Base-by-base conservation (phyloP, 2,329 filamentous ascomycete genomes). In the Lecanicillium sp. region DNA sequence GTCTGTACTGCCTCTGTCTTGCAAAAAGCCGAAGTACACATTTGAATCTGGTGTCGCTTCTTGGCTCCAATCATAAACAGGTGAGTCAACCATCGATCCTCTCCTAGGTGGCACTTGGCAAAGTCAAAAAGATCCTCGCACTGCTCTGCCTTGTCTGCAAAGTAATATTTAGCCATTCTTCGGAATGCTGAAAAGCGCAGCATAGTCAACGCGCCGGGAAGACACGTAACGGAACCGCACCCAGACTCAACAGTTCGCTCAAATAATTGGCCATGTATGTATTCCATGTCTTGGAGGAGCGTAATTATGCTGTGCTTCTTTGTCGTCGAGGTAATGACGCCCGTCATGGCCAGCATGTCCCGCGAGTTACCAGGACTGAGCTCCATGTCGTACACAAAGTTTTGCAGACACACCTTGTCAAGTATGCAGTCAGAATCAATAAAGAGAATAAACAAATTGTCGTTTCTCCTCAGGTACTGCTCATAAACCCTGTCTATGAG, bases 351-450 rank as follows among this genome's bases (percentile, higher is more conserved):
- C 54, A 96, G 71, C 86, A 95, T 95, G 57, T 94, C 86, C 55
- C 81, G 79, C 55, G 85, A 80, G 63, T 89, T 94, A 39, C 89
- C 89, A 1, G 90, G 90, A 59, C 90, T 95, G 44, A 96, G 70
- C 61, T 96, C 88, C 92, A 96, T 96, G 57, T 96, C 90, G 61
- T 92, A 95, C 66, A 96, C 85, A 62, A 96, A 96, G 59, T 95
- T 96, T 57, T 95, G 90, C 43, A 96, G 76, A 57, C 90, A 96
- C 29, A 89, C 78, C 42, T 80, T 77, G 65, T 96, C 90, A 35
- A 96, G 69, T 45, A 95, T 92, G 61, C 92, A 96, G 58, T 96
- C 90, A 0, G 89, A 95, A 64, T 96, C 90, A 56, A 96, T 95
- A 63, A 96, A 96, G 9, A 96, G 75, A 38, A 96, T 83, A 58